A percentile compares a stretch with the other conserved stretches of the same genome.
These are phyloP conservation scores for Neocucurbitaria cava DNA, from an alignment of 2,329 filamentous ascomycete species.

Conservation along the genomic window DNA sequence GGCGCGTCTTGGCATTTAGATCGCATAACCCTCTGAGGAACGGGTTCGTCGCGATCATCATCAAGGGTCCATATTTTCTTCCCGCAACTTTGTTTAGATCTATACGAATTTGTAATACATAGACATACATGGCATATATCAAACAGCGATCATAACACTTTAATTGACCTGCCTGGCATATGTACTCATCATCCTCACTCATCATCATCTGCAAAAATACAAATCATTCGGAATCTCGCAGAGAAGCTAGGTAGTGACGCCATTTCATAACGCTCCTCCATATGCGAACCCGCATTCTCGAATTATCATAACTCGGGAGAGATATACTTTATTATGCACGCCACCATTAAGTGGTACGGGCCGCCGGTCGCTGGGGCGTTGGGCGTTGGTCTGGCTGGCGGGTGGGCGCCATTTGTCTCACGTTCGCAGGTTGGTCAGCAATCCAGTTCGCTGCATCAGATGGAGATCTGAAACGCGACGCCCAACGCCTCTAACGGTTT, in stretches of 20 bases:
- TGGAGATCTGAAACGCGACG: neutral
- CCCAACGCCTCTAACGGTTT: neutral
- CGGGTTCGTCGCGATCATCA: too few relatives aligned
- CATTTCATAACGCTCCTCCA: neutral
- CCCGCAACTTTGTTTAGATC: slow-evolving; percentile 6
- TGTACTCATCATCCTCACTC: too few relatives aligned
- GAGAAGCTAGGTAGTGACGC: too few relatives aligned
- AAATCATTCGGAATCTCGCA: slow-evolving; percentile 6
- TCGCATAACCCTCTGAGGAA: neutral
- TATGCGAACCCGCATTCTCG: neutral
- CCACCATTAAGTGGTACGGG: neutral
- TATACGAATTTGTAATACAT: neutral
- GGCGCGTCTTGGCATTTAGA: slow-evolving; percentile 1
- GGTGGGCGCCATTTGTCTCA: neutral
- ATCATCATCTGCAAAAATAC: too few relatives aligned
- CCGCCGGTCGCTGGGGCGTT: too few relatives aligned
- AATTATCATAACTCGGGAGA: neutral
- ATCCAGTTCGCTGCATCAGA: too few relatives aligned
- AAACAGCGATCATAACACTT: slow-evolving; percentile 5
- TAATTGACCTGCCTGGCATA: slow-evolving; percentile 13
- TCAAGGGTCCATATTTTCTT: slow-evolving; percentile 5
- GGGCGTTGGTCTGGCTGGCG: too few relatives aligned
- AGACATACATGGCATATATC: neutral
- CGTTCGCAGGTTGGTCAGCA: neutral
- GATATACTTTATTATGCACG: neutral